Percentiles rank a stretch among this genome's conserved stretches.
Conservation (phyloP, 2,329 filamentous ascomycete species). For the Chalaropsis thielavioides region DNA sequence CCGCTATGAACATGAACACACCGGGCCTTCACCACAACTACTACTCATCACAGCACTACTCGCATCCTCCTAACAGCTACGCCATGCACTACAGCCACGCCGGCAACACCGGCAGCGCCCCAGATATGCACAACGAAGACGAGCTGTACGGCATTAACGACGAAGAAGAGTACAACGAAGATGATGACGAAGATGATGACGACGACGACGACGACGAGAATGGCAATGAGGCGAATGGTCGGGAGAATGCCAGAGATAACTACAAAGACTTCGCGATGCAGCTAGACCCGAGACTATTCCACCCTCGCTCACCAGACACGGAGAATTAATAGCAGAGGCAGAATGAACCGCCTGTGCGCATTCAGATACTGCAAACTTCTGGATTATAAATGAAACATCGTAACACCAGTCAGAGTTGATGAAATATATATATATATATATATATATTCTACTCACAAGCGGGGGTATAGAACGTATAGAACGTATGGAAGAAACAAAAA, state of each 20-base stretch:
- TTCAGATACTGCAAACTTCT: too few relatives aligned
- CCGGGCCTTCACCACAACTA: background rate
- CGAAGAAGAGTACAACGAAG: slow-evolving; percentile 22
- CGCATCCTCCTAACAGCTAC: background rate
- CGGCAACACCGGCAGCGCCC: too few relatives aligned
- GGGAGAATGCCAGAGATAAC: slow-evolving; percentile 21
- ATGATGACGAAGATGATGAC: slow-evolving; percentile 21
- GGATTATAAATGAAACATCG: too few relatives aligned
- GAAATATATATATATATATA: too few relatives aligned
- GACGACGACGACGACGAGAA: slow-evolving; percentile 19
- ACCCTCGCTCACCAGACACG: slow-evolving; percentile 2
- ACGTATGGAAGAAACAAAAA: background rate
- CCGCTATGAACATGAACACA: background rate
- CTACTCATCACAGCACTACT: background rate
- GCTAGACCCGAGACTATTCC: slow-evolving; percentile 13
- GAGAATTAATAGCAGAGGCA: background rate
- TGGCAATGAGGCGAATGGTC: slow-evolving; percentile 21
- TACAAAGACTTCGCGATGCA: slow-evolving; percentile 19
- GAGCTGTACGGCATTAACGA: slow-evolving; percentile 20
- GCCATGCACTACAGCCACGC: background rate
- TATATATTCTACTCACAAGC: slow-evolving; percentile 3
- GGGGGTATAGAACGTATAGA: background rate
- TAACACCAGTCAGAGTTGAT: background rate
- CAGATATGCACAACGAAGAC: background rate
- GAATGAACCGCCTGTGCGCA: too few relatives aligned